Evolutionary conservation across 805 yeast species (phyloP), one percentile per base, ranked within the genome.

Genomic region (Ogataea angusta): DNA sequence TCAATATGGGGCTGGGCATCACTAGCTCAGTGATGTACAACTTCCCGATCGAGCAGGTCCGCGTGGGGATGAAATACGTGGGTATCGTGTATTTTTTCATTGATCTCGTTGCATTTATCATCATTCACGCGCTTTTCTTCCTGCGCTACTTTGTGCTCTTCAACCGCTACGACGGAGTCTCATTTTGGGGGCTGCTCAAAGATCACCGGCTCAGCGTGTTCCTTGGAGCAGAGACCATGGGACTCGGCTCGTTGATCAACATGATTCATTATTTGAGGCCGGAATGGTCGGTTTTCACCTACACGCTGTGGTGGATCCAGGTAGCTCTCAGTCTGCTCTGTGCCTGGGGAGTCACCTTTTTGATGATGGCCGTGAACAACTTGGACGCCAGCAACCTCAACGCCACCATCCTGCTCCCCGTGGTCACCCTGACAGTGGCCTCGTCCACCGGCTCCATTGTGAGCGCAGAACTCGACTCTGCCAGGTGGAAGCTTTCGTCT

Each of bases 1-100:
- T 78, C 35, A 75, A 80, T n/a, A 89, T 89, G 96, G 96, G 95
- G 2, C 74, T 82, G 3, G 95, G 96, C 2, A 85, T 88, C 28
- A 66, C 86, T 1, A 67, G 85, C 4, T 58, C 75, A 27, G 64
- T 86, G 4, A 66, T 89, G 26, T 73, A 77, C 58, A 59, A 67
- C 24, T 88, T 82, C 57, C 88, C 95, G 0, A 84, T 76, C 53
- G 72, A 69, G 2, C 73, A 80, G 0, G 58, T 64, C 5, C 21
- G 46, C 18, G 18, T 30, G 13, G 64, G 63, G 4, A 42, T 54
- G 30, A 46, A 40, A 38, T 58, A 53, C 35, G 66, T 80, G 39
- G 82, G 88, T 3, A 65, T 75, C 21, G 69, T 85, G 4, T 72
- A 79, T 70, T 88, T 80, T 68, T 82, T 73, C 8, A 54, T 81